Conservation (phyloP, 371 early-diverging fungal species). For the Parasitella parasitica region DNA sequence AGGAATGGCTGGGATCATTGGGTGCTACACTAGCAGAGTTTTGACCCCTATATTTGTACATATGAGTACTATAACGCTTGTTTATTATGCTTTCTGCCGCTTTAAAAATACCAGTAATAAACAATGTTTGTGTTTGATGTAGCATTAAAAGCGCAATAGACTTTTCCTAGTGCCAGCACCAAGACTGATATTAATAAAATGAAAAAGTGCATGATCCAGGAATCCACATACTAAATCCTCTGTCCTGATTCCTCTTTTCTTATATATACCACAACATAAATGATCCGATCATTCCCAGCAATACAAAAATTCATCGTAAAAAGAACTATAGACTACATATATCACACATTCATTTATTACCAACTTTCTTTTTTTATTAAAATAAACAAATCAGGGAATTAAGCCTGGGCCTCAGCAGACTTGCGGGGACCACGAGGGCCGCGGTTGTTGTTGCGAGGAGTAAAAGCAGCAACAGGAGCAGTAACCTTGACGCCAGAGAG, state of each 20-base stretch:
- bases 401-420: conserved; percentile 20
- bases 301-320: neutral
- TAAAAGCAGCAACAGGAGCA: conserved; percentile 41
- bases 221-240: neutral
- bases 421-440: conserved; percentile 39
- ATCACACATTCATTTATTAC: neutral
- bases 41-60: conserved; percentile 22
- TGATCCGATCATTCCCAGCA: conserved; percentile 5
- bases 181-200: neutral
- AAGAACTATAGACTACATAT: conserved; percentile 1
- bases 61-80: too few relatives aligned
- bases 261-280: neutral
- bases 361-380: neutral
- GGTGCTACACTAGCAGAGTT: conserved; percentile 21
- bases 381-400: conserved; percentile 10
- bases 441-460: conserved; percentile 32
- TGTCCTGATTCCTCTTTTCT: neutral
- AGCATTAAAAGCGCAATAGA: conserved; percentile 10
- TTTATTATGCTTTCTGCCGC: neutral
- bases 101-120: conserved; percentile 28
- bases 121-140: conserved; percentile 20
- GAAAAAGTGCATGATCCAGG: neutral
- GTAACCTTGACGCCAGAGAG: conserved; percentile 71
- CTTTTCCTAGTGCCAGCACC: neutral
- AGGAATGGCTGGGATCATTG: neutral